Evolutionary conservation across 805 yeast genomes (phyloP).

Genomic region (Pichia phayaonensis): DNA sequence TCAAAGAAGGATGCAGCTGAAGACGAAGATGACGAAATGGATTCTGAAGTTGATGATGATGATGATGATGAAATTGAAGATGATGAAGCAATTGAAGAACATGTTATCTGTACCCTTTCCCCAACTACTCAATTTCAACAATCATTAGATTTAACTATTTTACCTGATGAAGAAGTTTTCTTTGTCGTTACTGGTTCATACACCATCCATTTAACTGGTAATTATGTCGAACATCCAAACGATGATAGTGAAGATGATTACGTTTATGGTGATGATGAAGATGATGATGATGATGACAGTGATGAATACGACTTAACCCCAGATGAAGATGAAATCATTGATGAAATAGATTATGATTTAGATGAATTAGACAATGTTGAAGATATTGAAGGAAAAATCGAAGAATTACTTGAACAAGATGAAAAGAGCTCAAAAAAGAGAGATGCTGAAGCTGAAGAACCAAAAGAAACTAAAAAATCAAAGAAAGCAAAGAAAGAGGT

Average conservation of each 20-base stretch:
- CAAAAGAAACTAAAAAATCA: constrained; percentile 25
- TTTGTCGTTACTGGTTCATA: constrained; percentile 96
- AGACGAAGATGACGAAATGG: constrained; percentile 32
- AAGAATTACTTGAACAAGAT: constrained; percentile 64
- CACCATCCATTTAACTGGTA: constrained; percentile 87
- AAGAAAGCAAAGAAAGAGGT: constrained; percentile 41
- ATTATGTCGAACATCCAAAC: constrained; percentile 92
- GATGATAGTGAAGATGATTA: constrained; percentile 57
- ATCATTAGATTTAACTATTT: constrained; percentile 79
- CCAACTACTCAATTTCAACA: constrained; percentile 86
- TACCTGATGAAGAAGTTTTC: constrained; percentile 89
- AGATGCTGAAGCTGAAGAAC: constrained; percentile 22
- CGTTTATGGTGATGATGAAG: constrained; percentile 40
- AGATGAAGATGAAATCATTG: constrained; percentile 61
- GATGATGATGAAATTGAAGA: constrained; percentile 53
- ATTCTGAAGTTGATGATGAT: constrained; percentile 44
- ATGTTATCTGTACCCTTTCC: constrained; percentile 79
- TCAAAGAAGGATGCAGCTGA: constrained; percentile 24
- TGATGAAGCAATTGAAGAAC: constrained; percentile 76
- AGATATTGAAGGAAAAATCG: constrained; percentile 64
- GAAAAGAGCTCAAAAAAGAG: constrained; percentile 33
- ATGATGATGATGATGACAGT: constrained; percentile 41
- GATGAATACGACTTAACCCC: constrained; percentile 66
- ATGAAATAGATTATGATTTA: constrained; percentile 45
- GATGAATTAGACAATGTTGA: constrained; percentile 63